Conservation (phyloP, 164 flowering plant species). For the Tinospora cordifolia region DNA sequence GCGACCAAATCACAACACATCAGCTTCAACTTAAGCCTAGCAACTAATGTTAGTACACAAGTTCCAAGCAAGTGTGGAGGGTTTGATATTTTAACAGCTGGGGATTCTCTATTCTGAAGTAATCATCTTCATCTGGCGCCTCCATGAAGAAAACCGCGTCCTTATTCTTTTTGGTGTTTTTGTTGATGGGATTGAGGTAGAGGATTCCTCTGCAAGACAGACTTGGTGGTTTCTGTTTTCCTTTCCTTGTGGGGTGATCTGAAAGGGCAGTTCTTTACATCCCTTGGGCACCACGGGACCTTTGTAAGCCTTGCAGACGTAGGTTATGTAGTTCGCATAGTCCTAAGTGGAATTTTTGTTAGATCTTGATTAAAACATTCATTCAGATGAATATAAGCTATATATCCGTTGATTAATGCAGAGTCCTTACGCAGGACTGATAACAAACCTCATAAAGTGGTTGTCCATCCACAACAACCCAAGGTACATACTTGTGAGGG, state of each 20-base stretch:
- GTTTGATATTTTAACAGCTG: background rate
- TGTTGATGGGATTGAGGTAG: slow-evolving; percentile 3
- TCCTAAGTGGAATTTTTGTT: slow-evolving; percentile 38
- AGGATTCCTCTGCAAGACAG: slow-evolving; percentile 22
- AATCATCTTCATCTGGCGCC: slow-evolving; percentile 16
- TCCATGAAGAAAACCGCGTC: slow-evolving; percentile 17
- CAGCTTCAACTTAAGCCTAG: no score
- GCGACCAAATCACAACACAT: no score
- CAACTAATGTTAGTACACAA: no score
- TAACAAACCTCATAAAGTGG: slow-evolving; percentile 72
- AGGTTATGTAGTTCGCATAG: slow-evolving; percentile 44
- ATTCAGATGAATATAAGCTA: background rate
- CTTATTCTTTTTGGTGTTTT: slow-evolving; percentile 5
- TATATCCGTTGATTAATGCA: background rate
- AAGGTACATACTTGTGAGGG: slow-evolving; percentile 82
- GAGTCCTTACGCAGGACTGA: background rate
- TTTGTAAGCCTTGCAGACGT: slow-evolving; percentile 73
- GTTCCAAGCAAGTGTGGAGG: background rate
- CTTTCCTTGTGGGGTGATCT: slow-evolving; percentile 11
- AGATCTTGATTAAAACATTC: background rate
- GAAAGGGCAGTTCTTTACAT: slow-evolving; percentile 33
- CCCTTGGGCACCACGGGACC: slow-evolving; percentile 42
- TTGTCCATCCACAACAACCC: slow-evolving; percentile 78
- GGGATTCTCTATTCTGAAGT: background rate
- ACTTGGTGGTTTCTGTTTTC: slow-evolving; percentile 15